Evolutionary conservation across 139 green algal species (phyloP).

Genomic region (Picochlorum sp.): DNA sequence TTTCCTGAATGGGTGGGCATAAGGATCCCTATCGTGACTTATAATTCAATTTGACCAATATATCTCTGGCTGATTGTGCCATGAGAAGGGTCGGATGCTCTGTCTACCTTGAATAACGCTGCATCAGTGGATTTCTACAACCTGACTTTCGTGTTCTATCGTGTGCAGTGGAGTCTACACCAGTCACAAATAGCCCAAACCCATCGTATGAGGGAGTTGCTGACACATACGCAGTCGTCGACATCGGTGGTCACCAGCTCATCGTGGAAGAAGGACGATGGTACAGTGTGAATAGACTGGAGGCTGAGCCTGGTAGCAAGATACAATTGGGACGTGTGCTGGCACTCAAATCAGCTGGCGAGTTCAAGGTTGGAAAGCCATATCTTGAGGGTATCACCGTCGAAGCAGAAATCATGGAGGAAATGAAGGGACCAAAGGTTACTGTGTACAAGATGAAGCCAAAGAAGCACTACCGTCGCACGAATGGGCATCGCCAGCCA

Average conservation of each 20-base stretch:
- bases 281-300: conserved; percentile 88
- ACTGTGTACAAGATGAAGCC: conserved; percentile 87
- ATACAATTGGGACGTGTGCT: conserved; percentile 85
- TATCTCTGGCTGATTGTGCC: no score
- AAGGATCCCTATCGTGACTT: no score
- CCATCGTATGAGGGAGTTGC: conserved; percentile 23
- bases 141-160: background rate
- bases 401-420: conserved; percentile 83
- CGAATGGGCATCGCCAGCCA: conserved; percentile 69
- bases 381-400: conserved; percentile 78
- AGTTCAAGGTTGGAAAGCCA: conserved; percentile 72
- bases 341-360: conserved; percentile 66
- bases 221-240: conserved; percentile 75
- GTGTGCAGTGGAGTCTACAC: background rate
- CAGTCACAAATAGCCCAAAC: conserved; percentile 10
- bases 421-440: conserved; percentile 80
- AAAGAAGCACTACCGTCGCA: conserved; percentile 88
- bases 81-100: no score
- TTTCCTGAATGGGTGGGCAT: no score
- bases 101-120: background rate
- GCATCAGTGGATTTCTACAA: background rate
- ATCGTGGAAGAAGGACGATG: conserved; percentile 86
- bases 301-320: conserved; percentile 52
- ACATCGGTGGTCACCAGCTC: conserved; percentile 81
- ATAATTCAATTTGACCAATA: no score